Base-by-base conservation (phyloP, 176 grass and related monocot genomes). In the Bolboschoenus planiculmis region DNA sequence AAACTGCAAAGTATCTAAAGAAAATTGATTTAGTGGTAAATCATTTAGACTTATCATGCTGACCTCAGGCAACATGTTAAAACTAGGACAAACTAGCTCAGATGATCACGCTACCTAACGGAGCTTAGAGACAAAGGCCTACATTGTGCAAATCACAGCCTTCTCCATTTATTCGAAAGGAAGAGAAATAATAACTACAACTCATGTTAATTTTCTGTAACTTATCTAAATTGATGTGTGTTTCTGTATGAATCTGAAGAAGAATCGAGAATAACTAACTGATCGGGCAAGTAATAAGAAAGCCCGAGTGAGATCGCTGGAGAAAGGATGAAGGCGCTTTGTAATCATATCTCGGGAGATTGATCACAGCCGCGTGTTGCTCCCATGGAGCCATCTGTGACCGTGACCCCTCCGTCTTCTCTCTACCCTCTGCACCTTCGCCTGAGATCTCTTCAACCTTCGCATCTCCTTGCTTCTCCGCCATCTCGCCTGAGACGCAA, bases 271-370 rank as follows among this genome's bases (percentile, higher is more conserved):
- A 46, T 11, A 20, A 84, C 88, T 91, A 48, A 98, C 92, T 94
- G 81, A 98, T 98, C 56, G 95, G 95, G 82, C 95, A 98, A 54
- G 95, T 98, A 87, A 98, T 98, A 83, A 98, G 92, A 82, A 98
- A 98, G 2, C 95, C 95, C n/a, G 92, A 95, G 60, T 87, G 88
- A 56, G 95, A 90, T 66, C 79, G 81, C 3, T 90, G 85, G 14
- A 95, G 85, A 76, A 98, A 89, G 15, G 92, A 93, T 60, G 92
- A 84, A 8, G 88, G 85, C 0, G 92, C 92, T 48, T 83, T 81
- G 88, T 98, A 98, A 87, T 98, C 95, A 83, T 91, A 98, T 50
- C 92, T 92, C 24, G 95, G 95, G 85, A 98, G 92, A 59, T 61
- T 95, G 63, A 98, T 98, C 36, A 95, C 95, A 63, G 84, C 79